Evolutionary conservation across 768 basidiomycete species (phyloP).

Genomic region (Russula sp.): DNA sequence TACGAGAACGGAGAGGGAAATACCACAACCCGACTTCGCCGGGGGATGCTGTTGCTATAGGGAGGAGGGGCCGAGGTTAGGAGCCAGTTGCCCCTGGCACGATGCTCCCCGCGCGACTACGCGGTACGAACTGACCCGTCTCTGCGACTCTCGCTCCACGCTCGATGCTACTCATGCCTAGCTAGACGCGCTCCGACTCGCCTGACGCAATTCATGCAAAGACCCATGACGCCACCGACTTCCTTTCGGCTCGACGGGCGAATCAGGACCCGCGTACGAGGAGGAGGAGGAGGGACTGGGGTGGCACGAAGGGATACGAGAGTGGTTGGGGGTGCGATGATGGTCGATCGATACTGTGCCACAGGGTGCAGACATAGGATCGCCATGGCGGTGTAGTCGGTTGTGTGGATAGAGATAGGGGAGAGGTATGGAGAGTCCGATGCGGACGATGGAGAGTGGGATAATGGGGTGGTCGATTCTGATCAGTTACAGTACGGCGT

Average conservation of each 20-base stretch:
- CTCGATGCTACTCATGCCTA: slow-evolving; percentile 59
- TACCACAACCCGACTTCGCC: slow-evolving; percentile 6
- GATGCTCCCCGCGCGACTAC: slow-evolving; percentile 30
- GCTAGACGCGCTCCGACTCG: slow-evolving; percentile 45
- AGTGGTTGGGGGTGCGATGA: slow-evolving; percentile 45
- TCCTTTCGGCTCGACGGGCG: slow-evolving; percentile 36
- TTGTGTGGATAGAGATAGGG: slow-evolving; percentile 50
- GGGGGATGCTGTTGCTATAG: background rate
- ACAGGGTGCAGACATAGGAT: slow-evolving; percentile 50
- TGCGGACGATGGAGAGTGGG: slow-evolving; percentile 61
- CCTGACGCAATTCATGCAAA: slow-evolving; percentile 34
- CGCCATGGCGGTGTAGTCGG: slow-evolving; percentile 77
- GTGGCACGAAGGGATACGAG: slow-evolving; percentile 80
- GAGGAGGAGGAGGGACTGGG: slow-evolving; percentile 77
- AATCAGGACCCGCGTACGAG: slow-evolving; percentile 39
- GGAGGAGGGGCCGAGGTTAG: background rate
- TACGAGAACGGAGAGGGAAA: background rate
- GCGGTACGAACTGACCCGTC: slow-evolving; percentile 54
- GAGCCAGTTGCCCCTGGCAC: slow-evolving; percentile 19
- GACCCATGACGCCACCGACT: slow-evolving; percentile 36
- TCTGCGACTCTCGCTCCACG: slow-evolving; percentile 68
- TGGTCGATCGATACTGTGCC: slow-evolving; percentile 47
- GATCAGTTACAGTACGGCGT: too few relatives aligned
- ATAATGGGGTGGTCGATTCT: slow-evolving; percentile 59
- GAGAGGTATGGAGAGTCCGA: slow-evolving; percentile 51